A percentile compares a stretch with the other conserved stretches of the same genome.
phyloP scores from a whole-genome alignment of 73 alveolate species.

The Paraurostyla sp. region DNA sequence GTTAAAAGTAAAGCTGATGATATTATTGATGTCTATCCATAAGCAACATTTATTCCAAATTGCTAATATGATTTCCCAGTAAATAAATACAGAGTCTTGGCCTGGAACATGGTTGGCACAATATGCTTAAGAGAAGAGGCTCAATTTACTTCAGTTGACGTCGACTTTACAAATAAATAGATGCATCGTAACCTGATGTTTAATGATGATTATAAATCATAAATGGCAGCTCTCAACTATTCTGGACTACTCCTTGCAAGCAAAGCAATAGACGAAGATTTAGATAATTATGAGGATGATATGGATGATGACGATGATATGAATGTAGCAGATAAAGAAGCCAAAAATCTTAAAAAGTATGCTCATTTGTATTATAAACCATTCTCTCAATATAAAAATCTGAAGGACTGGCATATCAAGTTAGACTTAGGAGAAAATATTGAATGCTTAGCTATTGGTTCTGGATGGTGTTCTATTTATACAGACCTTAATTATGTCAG shows the following conservation, averaged over 20 bases:
- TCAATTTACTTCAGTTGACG: slow-evolving; percentile 56
- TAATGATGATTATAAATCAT: slow-evolving; percentile 57
- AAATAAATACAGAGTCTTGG: slow-evolving; percentile 23
- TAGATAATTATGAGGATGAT: slow-evolving; percentile 75
- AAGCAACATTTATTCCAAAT: slow-evolving; percentile 55
- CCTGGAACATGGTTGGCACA: slow-evolving; percentile 71
- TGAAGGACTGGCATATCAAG: slow-evolving; percentile 59
- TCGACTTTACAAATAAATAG: slow-evolving; percentile 65
- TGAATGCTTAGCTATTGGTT: slow-evolving; percentile 66
- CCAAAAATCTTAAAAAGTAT: slow-evolving; percentile 33
- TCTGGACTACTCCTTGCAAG: slow-evolving; percentile 72
- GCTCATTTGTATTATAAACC: slow-evolving; percentile 43
- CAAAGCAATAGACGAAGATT: slow-evolving; percentile 48
- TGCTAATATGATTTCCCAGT: slow-evolving; percentile 38
- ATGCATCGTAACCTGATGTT: slow-evolving; percentile 64
- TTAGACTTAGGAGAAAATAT: slow-evolving; percentile 67
- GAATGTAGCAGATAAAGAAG: not conserved
- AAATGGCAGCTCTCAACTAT: slow-evolving; percentile 54
- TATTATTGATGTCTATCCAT: slow-evolving; percentile 65
- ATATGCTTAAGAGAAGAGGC: slow-evolving; percentile 46
- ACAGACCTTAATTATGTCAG: slow-evolving; percentile 71
- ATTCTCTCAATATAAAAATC: slow-evolving; percentile 13
- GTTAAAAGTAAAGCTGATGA: slow-evolving; percentile 60
- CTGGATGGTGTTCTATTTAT: slow-evolving; percentile 64
- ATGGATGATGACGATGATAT: slow-evolving; percentile 51